Evolutionary conservation across 2,329 filamentous ascomycete species (phyloP).

Genomic region (Seiridium unicorne): DNA sequence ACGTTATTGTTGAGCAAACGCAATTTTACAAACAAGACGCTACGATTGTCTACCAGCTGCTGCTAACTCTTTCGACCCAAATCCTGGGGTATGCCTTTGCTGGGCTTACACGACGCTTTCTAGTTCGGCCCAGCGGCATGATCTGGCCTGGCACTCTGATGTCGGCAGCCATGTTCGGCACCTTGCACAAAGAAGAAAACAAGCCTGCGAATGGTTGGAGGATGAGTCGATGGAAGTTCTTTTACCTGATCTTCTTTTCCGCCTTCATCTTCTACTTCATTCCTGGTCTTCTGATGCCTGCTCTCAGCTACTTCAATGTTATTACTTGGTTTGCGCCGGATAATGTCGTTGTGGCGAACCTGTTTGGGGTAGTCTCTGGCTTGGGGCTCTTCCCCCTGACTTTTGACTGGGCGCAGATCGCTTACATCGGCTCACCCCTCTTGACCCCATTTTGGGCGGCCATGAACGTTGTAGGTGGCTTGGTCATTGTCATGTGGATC

Average conservation of each 20-base stretch:
- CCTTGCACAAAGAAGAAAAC: constrained; percentile 81
- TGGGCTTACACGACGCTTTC: constrained; percentile 74
- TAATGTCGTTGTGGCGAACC: constrained; percentile 80
- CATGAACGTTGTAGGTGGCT: constrained; percentile 77
- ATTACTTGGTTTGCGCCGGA: constrained; percentile 86
- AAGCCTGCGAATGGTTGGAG: constrained; percentile 79
- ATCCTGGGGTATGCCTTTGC: constrained; percentile 86
- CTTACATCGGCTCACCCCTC: constrained; percentile 81
- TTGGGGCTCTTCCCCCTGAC: constrained; percentile 82
- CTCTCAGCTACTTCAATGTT: constrained; percentile 85
- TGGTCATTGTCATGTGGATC: constrained; percentile 84
- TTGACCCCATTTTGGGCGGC: constrained; percentile 85
- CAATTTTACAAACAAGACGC: constrained; percentile 85
- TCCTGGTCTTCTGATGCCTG: constrained; percentile 78
- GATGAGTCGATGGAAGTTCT: constrained; percentile 82
- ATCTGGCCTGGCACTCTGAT: constrained; percentile 89
- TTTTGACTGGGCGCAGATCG: constrained; percentile 90
- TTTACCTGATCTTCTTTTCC: constrained; percentile 68
- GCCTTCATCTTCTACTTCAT: constrained; percentile 83
- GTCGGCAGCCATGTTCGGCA: constrained; percentile 86
- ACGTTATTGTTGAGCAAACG: constrained; percentile 87
- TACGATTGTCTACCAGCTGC: constrained; percentile 72
- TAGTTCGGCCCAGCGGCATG: constrained; percentile 84
- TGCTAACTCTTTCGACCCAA: constrained; percentile 83
- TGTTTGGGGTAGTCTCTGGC: constrained; percentile 84